phyloP scores from a whole-genome alignment of 1,284 basidiomycete genomes.

The Psilocybe mexicana region DNA sequence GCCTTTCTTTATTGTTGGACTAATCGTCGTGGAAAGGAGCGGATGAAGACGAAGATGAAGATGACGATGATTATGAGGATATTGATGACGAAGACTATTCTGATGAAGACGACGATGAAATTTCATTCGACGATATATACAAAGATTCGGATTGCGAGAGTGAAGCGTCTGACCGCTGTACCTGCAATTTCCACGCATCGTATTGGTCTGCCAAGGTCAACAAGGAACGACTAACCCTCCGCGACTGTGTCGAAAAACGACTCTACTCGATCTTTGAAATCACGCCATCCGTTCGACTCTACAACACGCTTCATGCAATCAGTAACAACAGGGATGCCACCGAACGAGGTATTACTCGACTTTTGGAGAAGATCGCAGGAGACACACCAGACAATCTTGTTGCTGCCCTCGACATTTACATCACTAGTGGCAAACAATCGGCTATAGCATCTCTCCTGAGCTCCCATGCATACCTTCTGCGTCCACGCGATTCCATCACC shows the following conservation, averaged over 20 bases:
- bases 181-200: slow-evolving; percentile 38
- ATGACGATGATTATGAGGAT: slow-evolving; percentile 19
- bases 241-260: slow-evolving; percentile 42
- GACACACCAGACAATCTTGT: slow-evolving; percentile 51
- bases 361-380: slow-evolving; percentile 42
- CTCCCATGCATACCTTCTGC: slow-evolving; percentile 51
- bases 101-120: slow-evolving; percentile 19
- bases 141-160: slow-evolving; percentile 29
- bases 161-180: slow-evolving; percentile 26
- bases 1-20: not conserved
- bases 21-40: slow-evolving; percentile 4
- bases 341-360: slow-evolving; percentile 36
- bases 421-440: slow-evolving; percentile 34
- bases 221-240: slow-evolving; percentile 41
- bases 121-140: slow-evolving; percentile 26
- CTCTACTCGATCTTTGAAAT: slow-evolving; percentile 48
- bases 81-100: slow-evolving; percentile 12
- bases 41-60: slow-evolving; percentile 14
- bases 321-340: slow-evolving; percentile 31
- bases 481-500: slow-evolving; percentile 49
- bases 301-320: slow-evolving; percentile 41
- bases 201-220: slow-evolving; percentile 53
- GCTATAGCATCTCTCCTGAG: slow-evolving; percentile 44
- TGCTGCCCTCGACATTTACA: slow-evolving; percentile 54
- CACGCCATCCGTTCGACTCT: slow-evolving; percentile 49